phyloP scores from a whole-genome alignment of 768 basidiomycete species.

The Boletus subparvulus region DNA sequence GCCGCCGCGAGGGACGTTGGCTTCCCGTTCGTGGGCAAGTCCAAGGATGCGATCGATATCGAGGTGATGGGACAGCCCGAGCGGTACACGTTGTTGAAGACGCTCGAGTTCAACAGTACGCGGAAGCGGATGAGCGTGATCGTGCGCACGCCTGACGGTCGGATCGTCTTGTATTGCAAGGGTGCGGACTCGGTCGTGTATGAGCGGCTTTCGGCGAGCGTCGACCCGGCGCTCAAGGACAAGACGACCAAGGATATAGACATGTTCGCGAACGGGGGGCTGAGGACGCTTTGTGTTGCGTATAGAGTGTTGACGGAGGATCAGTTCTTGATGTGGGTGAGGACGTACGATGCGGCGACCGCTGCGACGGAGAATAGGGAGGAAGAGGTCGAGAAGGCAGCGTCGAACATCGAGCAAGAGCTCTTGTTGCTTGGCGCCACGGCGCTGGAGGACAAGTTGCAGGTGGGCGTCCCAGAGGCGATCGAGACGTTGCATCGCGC shows the following conservation, averaged over 20 bases:
- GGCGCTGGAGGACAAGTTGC: slow-evolving; percentile 94
- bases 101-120: slow-evolving; percentile 92
- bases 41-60: slow-evolving; percentile 77
- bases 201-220: slow-evolving; percentile 73
- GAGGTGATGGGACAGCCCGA: slow-evolving; percentile 90
- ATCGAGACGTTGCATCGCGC: slow-evolving; percentile 90
- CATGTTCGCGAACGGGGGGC: slow-evolving; percentile 86
- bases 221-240: slow-evolving; percentile 71
- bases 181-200: slow-evolving; percentile 98
- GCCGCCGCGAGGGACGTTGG: slow-evolving; percentile 90
- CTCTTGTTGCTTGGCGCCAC: slow-evolving; percentile 90
- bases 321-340: slow-evolving; percentile 80
- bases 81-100: slow-evolving; percentile 72
- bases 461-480: slow-evolving; percentile 95
- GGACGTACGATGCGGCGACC: slow-evolving; percentile 79
- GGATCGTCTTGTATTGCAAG: slow-evolving; percentile 85
- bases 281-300: slow-evolving; percentile 90
- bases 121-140: slow-evolving; percentile 96
- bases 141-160: slow-evolving; percentile 80
- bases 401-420: slow-evolving; percentile 78
- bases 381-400: slow-evolving; percentile 88
- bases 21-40: slow-evolving; percentile 82
- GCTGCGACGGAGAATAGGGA: slow-evolving; percentile 78
- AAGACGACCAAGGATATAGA: slow-evolving; percentile 88
- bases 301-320: slow-evolving; percentile 77